Evolutionary conservation across 495 filamentous ascomycete species (phyloP).

Genomic region (Friedmanniomyces simplex): DNA sequence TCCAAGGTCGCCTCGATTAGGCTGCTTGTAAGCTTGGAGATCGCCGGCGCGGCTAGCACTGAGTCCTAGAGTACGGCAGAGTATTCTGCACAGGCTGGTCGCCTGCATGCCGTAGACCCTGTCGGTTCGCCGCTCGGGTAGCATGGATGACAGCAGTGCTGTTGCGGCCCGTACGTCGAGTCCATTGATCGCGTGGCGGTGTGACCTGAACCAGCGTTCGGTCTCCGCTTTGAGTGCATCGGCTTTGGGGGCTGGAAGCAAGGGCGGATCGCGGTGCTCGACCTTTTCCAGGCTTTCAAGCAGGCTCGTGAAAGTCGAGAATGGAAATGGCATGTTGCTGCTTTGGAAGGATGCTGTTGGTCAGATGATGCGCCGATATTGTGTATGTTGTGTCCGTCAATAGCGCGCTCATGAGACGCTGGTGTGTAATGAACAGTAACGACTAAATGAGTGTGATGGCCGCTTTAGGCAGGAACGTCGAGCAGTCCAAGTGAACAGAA

Average conservation of each 20-base stretch:
- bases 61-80: slow-evolving; percentile 54
- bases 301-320: slow-evolving; percentile 8
- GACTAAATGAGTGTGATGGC: too few species aligned
- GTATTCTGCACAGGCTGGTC: slow-evolving; percentile 46
- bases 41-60: slow-evolving; percentile 48
- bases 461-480: too few species aligned
- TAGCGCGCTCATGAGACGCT: too few species aligned
- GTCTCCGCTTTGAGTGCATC: neutral
- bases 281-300: slow-evolving; percentile 12
- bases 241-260: slow-evolving; percentile 5
- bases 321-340: slow-evolving; percentile 15
- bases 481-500: too few species aligned
- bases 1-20: slow-evolving; percentile 55
- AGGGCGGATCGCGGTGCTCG: slow-evolving; percentile 13
- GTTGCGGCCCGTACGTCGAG: slow-evolving; percentile 39
- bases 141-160: slow-evolving; percentile 59
- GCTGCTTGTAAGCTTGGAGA: slow-evolving; percentile 49
- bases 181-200: slow-evolving; percentile 43
- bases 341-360: neutral
- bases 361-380: too few species aligned
- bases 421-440: too few species aligned
- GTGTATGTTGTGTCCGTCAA: too few species aligned
- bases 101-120: slow-evolving; percentile 61
- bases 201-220: slow-evolving; percentile 47
- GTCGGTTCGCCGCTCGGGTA: slow-evolving; percentile 65